A percentile compares a stretch with the other conserved stretches of the same genome.
These are phyloP conservation scores for Blastocystis hominis DNA, from an alignment of 352 stramenopile genomes.

Conservation along the genomic window DNA sequence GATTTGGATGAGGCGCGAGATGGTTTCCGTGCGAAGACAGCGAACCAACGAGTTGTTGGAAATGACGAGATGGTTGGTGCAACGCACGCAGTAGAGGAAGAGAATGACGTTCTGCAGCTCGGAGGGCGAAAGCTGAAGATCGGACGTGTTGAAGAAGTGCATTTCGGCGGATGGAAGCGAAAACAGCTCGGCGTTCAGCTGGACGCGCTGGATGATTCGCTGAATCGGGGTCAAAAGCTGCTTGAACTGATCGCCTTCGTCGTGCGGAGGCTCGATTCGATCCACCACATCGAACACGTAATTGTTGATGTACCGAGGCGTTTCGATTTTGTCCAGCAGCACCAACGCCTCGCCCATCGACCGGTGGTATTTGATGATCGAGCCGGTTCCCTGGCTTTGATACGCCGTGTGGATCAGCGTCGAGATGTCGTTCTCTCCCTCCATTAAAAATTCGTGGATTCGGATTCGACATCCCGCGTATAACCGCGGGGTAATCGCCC, in stretches of 20 bases:
- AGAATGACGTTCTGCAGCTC: constrained; percentile 50
- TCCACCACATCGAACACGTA: constrained; percentile 53
- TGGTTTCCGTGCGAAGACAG: neutral
- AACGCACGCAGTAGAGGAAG: constrained; percentile 29
- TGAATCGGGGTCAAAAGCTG: neutral
- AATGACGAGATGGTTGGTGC: constrained; percentile 25
- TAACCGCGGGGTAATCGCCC: constrained; percentile 35
- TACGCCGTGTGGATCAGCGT: constrained; percentile 42
- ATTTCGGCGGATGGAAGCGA: neutral
- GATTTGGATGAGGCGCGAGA: neutral
- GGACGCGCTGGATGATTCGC: neutral
- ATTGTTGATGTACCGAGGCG: constrained; percentile 8
- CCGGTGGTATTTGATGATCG: constrained; percentile 45
- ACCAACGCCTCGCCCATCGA: constrained; percentile 51
- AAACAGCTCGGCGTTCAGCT: neutral
- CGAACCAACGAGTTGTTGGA: neutral
- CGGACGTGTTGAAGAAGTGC: constrained; percentile 44
- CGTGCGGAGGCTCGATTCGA: neutral
- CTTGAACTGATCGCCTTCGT: neutral
- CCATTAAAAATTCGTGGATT: constrained; percentile 55
- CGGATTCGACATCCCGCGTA: constrained; percentile 44
- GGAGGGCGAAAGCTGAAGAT: neutral
- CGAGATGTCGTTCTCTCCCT: constrained; percentile 35
- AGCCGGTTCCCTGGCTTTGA: constrained; percentile 43
- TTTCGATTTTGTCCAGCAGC: constrained; percentile 28